These are phyloP conservation scores for Metschnikowia kofuensis DNA, from an alignment of 805 yeast species.

Conservation along the genomic window DNA sequence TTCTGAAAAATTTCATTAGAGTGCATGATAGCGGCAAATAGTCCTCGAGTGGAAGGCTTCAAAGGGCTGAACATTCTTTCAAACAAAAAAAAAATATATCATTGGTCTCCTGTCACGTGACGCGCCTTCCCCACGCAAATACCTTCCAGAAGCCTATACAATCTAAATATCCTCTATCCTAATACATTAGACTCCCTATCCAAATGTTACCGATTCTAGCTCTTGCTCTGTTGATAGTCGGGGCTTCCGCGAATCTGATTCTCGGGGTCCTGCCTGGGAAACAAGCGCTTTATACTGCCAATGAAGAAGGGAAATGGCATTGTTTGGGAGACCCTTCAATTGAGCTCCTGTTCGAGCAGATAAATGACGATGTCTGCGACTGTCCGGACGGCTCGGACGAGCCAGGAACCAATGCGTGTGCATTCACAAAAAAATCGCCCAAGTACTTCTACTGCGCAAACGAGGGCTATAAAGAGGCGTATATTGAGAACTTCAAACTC, in stretches of 20 bases:
- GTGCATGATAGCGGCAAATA: too few relatives aligned
- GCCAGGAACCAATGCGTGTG: constrained; percentile 91
- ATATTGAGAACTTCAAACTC: constrained; percentile 64
- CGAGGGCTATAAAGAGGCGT: constrained; percentile 61
- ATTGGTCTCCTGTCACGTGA: constrained; percentile 2
- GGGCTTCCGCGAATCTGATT: constrained; percentile 6
- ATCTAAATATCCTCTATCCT: background rate
- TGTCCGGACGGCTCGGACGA: constrained; percentile 98
- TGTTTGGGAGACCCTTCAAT: constrained; percentile 72
- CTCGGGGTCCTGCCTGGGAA: constrained; percentile 39
- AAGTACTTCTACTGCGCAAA: constrained; percentile 71
- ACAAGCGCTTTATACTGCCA: constrained; percentile 49
- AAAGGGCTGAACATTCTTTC: background rate
- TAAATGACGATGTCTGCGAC: constrained; percentile 90
- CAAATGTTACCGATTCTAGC: background rate
- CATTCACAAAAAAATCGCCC: constrained; percentile 21
- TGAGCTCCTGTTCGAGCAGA: constrained; percentile 52
- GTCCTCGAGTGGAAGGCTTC: too few relatives aligned
- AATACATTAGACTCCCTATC: background rate
- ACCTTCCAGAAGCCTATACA: background rate
- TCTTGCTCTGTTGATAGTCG: constrained; percentile 1
- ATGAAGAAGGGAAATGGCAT: constrained; percentile 52
- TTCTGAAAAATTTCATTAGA: too few relatives aligned
- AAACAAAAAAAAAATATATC: background rate
- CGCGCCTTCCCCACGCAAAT: constrained; percentile 1